Conservation (phyloP, 176 grass and related monocot genomes). For the Puccinellia tenuiflora region DNA sequence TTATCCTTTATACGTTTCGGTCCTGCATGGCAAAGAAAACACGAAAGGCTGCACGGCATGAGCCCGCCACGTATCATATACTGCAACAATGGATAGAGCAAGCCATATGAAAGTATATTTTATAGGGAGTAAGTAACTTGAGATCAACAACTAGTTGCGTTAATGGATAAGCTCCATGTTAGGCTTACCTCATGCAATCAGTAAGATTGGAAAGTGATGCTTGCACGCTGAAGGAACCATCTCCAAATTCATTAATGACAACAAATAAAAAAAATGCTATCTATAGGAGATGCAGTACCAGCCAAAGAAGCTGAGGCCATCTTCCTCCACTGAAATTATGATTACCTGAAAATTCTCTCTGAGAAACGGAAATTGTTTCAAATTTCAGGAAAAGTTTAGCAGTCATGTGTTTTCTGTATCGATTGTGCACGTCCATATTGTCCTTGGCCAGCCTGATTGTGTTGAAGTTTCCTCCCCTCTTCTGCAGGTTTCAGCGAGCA, state of each 20-base stretch:
- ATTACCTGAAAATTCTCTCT: not conserved
- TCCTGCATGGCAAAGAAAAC: conserved; percentile 18
- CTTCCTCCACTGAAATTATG: not conserved
- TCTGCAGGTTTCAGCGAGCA: conserved; percentile 81
- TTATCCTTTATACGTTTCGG: not conserved
- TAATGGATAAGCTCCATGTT: not conserved
- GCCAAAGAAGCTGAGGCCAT: not conserved
- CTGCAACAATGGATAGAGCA: not conserved
- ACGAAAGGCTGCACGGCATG: not conserved
- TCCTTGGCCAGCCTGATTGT: not conserved
- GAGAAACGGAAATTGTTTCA: not conserved
- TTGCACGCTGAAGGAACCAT: not conserved
- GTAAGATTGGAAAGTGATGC: conserved; percentile 5
- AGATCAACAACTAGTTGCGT: not conserved
- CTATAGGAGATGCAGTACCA: not conserved
- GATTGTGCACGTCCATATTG: not conserved
- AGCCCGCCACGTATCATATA: not conserved
- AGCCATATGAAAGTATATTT: not conserved
- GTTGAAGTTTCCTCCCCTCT: not conserved
- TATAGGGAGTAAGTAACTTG: not conserved
- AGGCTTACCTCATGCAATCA: not conserved
- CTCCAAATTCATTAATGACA: not conserved
- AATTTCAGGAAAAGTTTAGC: not conserved
- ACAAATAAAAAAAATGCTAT: not conserved
- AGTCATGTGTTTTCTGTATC: not conserved